Percentiles rank a stretch among this genome's conserved stretches.
Conservation (phyloP, 129 eudicot genomes). For the Mikania micrantha region DNA sequence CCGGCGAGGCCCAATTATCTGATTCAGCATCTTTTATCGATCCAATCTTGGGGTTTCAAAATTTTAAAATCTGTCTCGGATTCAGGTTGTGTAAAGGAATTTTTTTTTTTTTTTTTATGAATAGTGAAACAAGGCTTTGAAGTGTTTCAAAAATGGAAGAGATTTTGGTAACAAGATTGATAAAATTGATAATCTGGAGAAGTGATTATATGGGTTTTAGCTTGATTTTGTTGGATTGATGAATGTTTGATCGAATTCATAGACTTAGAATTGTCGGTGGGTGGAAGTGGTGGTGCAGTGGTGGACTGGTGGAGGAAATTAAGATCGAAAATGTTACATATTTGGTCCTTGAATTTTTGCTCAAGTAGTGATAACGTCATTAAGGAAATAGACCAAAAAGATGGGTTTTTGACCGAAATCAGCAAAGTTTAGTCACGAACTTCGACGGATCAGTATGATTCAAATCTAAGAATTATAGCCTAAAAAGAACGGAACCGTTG, state of each 20-base stretch:
- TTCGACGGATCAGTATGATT: no score
- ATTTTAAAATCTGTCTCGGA: no score
- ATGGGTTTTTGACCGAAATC: no score
- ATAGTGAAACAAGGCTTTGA: neutral
- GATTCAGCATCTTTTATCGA: constrained; percentile 39
- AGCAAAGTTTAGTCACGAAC: no score
- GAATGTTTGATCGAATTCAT: neutral
- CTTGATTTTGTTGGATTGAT: constrained; percentile 15
- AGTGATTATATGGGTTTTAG: constrained; percentile 2
- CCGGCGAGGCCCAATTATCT: constrained; percentile 48
- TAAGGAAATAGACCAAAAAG: neutral
- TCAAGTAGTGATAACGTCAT: neutral
- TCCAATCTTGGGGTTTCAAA: no score
- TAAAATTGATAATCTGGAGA: neutral
- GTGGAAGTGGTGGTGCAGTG: constrained; percentile 18
- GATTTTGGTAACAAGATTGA: neutral
- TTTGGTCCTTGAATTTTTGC: constrained; percentile 1
- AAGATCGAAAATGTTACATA: neutral
- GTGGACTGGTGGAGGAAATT: constrained; percentile 21
- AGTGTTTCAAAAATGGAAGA: neutral
- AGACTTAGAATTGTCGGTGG: constrained; percentile 37
- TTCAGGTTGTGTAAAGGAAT: no score
- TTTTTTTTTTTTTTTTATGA: no score
- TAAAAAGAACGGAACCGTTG: no score
- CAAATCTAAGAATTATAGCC: no score